Evolutionary conservation across 257 asterid species (phyloP), one percentile per base, ranked within the genome.

Genomic region (Paulownia fortunei): DNA sequence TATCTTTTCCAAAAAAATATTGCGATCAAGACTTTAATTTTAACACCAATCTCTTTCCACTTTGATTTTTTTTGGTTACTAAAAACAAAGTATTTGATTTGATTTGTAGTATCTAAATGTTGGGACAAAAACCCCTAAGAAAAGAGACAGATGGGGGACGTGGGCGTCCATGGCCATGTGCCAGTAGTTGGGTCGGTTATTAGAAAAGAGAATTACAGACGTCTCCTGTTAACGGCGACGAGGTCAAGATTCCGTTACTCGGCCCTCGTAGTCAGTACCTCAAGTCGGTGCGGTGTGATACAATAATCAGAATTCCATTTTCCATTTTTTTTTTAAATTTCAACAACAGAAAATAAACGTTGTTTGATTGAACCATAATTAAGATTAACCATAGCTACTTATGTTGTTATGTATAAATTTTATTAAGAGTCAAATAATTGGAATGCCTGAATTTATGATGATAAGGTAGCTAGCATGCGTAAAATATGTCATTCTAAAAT

Each of bases 81-180:
- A 3, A n/a, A 54, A 16, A 30, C 49, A 26, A 36, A 36, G 11
- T 21, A 18, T 26, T 27, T 44, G 65, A 69, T 77, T 56, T 39
- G 63, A 77, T 30, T 30, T 3, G 8, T 3, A 65, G 24, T 15
- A 16, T 4, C 8, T 1, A n/a, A 13, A 68, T 27, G 18, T 18
- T 23, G n/a, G 41, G 44, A 56, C 13, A 19, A 27, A 34, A 54
- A 2, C 6, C 16, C 27, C 6, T 9, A 9, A 37, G 32, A 1
- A 63, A 39, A 78, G 65, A 8, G 70, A 79, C 54, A 52, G 84
- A 64, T 78, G 76, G 75, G n/a, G 84, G 85, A 85, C 84, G 81
- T 56, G 26, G 21, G 82, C 13, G 72, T 59, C 52, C 51, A 74
- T 55, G 82, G 82, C 81, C 91, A 85, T 83, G 91, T 85, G 91